Conservation (phyloP, 495 filamentous ascomycete species). For the Cercophora sp. region DNA sequence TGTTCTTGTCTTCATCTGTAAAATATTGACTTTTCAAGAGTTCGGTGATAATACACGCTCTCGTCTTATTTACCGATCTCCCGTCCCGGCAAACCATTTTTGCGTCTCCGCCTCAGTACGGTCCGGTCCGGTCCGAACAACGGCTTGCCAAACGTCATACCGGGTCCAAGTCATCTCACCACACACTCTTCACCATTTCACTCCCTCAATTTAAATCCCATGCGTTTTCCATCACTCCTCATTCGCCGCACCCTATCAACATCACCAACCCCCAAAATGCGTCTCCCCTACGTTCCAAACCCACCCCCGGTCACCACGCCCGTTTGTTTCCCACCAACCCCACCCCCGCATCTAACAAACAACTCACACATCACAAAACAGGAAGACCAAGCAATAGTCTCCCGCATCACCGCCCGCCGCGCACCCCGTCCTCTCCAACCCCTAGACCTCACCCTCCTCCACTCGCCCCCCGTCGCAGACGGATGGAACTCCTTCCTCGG, state of each 20-base stretch:
- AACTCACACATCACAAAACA: no score
- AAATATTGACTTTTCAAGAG: no score
- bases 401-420: conserved; percentile 59
- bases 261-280: conserved; percentile 50
- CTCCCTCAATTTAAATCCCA: neutral
- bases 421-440: conserved; percentile 60
- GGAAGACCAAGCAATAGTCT: no score
- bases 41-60: no score
- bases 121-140: neutral
- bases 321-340: conserved; percentile 44
- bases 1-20: no score
- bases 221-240: neutral
- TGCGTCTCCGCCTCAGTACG: neutral
- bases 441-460: conserved; percentile 69
- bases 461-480: conserved; percentile 66
- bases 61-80: conserved; percentile 15
- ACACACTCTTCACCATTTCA: neutral
- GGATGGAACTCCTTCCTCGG: conserved; percentile 81
- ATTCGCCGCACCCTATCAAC: neutral
- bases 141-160: conserved; percentile 1
- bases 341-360: no score
- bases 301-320: conserved; percentile 54
- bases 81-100: conserved; percentile 4
- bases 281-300: conserved; percentile 63
- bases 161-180: neutral